Evolutionary conservation across 2,329 filamentous ascomycete species (phyloP).

Genomic region (Helminthosporium solani): DNA sequence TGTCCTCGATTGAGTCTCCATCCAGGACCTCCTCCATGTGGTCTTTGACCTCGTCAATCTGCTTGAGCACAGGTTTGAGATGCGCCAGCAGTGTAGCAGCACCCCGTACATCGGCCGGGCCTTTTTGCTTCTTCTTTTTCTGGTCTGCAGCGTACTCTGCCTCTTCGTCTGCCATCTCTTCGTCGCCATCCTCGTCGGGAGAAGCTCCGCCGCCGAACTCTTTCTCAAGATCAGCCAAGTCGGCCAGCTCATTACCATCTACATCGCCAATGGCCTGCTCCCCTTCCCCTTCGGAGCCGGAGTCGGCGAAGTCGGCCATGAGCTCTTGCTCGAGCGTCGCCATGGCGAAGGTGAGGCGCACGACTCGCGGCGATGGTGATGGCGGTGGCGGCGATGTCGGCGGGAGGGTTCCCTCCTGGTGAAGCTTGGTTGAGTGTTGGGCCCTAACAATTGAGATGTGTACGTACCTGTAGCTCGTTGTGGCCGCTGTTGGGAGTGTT

Average conservation of each 20-base stretch:
- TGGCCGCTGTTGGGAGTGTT: constrained; percentile 13
- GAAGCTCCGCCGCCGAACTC: constrained; percentile 41
- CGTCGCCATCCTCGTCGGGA: constrained; percentile 54
- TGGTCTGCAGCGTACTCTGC: constrained; percentile 54
- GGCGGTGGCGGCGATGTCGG: constrained; percentile 17
- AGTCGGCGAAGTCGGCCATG: constrained; percentile 86
- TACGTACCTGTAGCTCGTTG: constrained; percentile 24
- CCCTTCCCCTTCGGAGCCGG: constrained; percentile 72
- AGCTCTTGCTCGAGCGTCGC: constrained; percentile 91
- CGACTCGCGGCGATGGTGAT: constrained; percentile 7
- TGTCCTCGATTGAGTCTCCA: constrained; percentile 79
- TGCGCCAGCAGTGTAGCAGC: constrained; percentile 80
- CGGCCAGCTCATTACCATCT: constrained; percentile 33
- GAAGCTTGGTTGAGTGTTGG: constrained; percentile 20
- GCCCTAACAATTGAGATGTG: constrained; percentile 12
- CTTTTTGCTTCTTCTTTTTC: constrained; percentile 66
- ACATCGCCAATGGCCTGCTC: constrained; percentile 58
- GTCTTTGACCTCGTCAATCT: constrained; percentile 47
- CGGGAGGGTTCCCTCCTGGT: constrained; percentile 26
- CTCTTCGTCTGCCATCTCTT: constrained; percentile 62
- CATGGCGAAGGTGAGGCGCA: constrained; percentile 56
- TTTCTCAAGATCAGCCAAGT: constrained; percentile 37
- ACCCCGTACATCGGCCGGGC: constrained; percentile 67
- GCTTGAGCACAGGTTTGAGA: constrained; percentile 77
- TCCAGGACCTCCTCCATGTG: constrained; percentile 72